These are phyloP conservation scores for Coriolopsis trogii DNA, from an alignment of 1,284 basidiomycete genomes.

Conservation along the genomic window DNA sequence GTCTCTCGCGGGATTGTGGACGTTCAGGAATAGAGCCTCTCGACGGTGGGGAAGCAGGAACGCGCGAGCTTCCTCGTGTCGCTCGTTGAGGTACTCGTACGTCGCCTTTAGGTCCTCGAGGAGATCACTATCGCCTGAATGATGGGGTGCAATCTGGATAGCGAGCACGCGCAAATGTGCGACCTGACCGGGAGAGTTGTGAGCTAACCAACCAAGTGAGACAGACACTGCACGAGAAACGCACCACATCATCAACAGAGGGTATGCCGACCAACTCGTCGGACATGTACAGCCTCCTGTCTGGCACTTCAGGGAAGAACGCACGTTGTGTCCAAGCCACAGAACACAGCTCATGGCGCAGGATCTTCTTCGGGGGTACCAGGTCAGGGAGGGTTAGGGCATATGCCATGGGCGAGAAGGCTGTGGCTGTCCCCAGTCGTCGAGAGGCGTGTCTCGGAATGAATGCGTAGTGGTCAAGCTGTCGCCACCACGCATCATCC, in stretches of 20 bases:
- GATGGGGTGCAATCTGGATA: conserved; percentile 29
- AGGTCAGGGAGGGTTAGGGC: conserved; percentile 32
- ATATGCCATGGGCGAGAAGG: conserved; percentile 21
- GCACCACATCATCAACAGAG: conserved; percentile 43
- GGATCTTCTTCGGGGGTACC: conserved; percentile 40
- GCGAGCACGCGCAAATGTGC: conserved; percentile 39
- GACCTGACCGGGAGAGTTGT: conserved; percentile 30
- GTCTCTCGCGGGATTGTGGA: conserved; percentile 32
- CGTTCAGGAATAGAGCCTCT: conserved; percentile 42
- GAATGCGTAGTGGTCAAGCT: conserved; percentile 39
- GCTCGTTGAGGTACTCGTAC: conserved; percentile 41
- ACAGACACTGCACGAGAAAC: conserved; percentile 18
- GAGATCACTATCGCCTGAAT: conserved; percentile 28
- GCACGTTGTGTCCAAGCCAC: conserved; percentile 51
- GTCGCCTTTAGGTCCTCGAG: conserved; percentile 39
- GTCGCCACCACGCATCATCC: conserved; percentile 31
- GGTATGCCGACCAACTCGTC: conserved; percentile 43
- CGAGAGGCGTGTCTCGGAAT: conserved; percentile 36
- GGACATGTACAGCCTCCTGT: conserved; percentile 33
- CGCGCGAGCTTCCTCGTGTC: conserved; percentile 21
- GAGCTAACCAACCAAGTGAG: background rate
- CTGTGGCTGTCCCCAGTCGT: conserved; percentile 15
- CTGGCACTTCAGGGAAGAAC: conserved; percentile 31
- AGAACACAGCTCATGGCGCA: conserved; percentile 38
- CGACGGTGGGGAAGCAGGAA: conserved; percentile 1